phyloP scores from a whole-genome alignment of 768 basidiomycete species.

The Pleurotus eryngii region DNA sequence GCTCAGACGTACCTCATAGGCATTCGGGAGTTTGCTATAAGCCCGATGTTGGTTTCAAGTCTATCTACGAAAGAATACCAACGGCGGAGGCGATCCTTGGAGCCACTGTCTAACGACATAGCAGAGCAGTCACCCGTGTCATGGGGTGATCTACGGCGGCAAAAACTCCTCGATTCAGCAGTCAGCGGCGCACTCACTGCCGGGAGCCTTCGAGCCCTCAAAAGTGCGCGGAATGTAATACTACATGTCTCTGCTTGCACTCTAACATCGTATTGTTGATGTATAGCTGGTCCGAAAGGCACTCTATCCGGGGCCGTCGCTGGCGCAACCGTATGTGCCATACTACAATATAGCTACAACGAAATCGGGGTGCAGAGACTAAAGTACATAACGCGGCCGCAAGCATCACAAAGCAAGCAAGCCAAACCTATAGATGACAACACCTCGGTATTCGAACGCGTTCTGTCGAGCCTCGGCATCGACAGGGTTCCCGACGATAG shows the following conservation, averaged over 20 bases:
- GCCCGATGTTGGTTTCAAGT: slow-evolving; percentile 51
- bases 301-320: slow-evolving; percentile 59
- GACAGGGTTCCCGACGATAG: slow-evolving; percentile 67
- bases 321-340: slow-evolving; percentile 51
- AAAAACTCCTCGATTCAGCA: slow-evolving; percentile 67
- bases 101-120: slow-evolving; percentile 11
- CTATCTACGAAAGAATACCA: slow-evolving; percentile 48
- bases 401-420: slow-evolving; percentile 13
- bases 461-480: slow-evolving; percentile 48
- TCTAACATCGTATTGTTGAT: neutral
- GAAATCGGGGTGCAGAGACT: slow-evolving; percentile 61
- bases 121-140: slow-evolving; percentile 23
- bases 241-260: neutral
- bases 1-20: slow-evolving; percentile 35
- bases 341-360: slow-evolving; percentile 70
- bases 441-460: slow-evolving; percentile 26
- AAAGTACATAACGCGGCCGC: slow-evolving; percentile 38
- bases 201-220: slow-evolving; percentile 50
- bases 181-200: slow-evolving; percentile 71
- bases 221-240: slow-evolving; percentile 41
- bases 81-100: slow-evolving; percentile 32
- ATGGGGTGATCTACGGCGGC: slow-evolving; percentile 53
- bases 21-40: slow-evolving; percentile 71
- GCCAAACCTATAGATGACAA: slow-evolving; percentile 11
- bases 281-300: slow-evolving; percentile 58